Base-by-base conservation (phyloP, 1,284 basidiomycete species). In the Ceratorhiza oryzae-sativae region DNA sequence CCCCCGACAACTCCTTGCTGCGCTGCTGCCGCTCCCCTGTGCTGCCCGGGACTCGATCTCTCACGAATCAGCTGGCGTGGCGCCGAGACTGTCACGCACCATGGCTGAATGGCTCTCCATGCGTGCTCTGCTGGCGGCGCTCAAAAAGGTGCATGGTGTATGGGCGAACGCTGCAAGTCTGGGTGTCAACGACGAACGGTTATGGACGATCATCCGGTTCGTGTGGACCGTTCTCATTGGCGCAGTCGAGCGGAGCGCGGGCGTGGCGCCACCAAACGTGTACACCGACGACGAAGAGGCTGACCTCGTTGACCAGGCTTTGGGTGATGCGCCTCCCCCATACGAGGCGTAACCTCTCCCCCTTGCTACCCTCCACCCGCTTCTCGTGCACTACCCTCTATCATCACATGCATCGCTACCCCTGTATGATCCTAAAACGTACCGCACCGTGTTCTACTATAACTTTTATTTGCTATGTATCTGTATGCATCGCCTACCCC, bases 381-480 rank as follows among this genome's bases (percentile, higher is more conserved):
- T 23, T 27, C 23, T 49, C 48, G 18, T 49, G 8, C 5, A 49
- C 25, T n/a, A n/a, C n/a, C n/a, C n/a, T n/a, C n/a, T n/a, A 18
- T 13, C 3, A 23, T 34, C 53, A 8, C 53, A 56, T 56, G 20
- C 25, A 32, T 27, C 48, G 23, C n/a, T 36, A 34, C 53, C 49
- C 36, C 30, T 56, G 53, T 56, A 32, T 49, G 48, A 49, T 49
- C 30, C 53, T 27, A 56, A 56, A 56, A 56, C 34, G 25, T 65
- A 32, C 62, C 12, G 18, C 15, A 9, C 62, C 48, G 60, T 53
- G 62, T 65, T 65, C 25, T 13, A 53, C 12, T 62, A 62, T 65
- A 65, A 65, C n/a, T 65, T 65, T 65, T 65, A 65, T 65, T 58
- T 53, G 46, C 62, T 65, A 65, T 65, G 62, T 65, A 65, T 65